Percentiles rank a stretch among this genome's conserved stretches.
Conservation (phyloP, 2,329 filamentous ascomycete species). For the Colletotrichum neosansevieriae region DNA sequence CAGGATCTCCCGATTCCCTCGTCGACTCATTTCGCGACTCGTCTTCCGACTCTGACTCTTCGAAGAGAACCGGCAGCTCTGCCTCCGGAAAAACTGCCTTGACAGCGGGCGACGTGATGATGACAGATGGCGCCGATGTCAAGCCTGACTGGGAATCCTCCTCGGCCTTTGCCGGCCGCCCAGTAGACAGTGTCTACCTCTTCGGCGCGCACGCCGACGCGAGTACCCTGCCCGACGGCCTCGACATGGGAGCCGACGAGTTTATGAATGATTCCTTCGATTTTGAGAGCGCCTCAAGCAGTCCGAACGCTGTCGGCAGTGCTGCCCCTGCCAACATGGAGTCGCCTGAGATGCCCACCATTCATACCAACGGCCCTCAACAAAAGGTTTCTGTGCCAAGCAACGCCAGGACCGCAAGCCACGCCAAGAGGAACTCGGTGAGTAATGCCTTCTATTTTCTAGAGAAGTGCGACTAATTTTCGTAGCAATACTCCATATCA, state of each 20-base stretch:
- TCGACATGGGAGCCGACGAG: constrained; percentile 54
- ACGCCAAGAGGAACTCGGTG: constrained; percentile 50
- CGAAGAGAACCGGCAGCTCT: constrained; percentile 61
- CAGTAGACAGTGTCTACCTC: constrained; percentile 52
- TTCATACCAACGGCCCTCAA: constrained; percentile 50
- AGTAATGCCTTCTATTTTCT: neutral
- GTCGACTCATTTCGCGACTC: constrained; percentile 61
- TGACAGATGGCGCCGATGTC: constrained; percentile 55
- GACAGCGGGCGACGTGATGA: constrained; percentile 56
- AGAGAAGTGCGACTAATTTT: constrained; percentile 45
- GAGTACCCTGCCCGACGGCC: constrained; percentile 44
- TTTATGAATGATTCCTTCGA: constrained; percentile 65
- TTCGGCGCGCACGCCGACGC: constrained; percentile 47
- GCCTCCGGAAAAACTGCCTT: constrained; percentile 59
- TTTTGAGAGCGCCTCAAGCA: constrained; percentile 70
- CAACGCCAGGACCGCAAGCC: constrained; percentile 44
- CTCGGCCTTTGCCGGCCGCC: constrained; percentile 49
- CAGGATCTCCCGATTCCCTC: constrained; percentile 57
- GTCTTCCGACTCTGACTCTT: constrained; percentile 64
- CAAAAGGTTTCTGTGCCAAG: constrained; percentile 43
- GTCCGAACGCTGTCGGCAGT: constrained; percentile 56
- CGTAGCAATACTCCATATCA: constrained; percentile 63
- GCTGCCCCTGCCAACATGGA: constrained; percentile 48
- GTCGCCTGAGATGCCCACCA: constrained; percentile 57
- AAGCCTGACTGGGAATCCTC: constrained; percentile 57